Conservation (phyloP, 768 basidiomycete species). For the Russula sp. region DNA sequence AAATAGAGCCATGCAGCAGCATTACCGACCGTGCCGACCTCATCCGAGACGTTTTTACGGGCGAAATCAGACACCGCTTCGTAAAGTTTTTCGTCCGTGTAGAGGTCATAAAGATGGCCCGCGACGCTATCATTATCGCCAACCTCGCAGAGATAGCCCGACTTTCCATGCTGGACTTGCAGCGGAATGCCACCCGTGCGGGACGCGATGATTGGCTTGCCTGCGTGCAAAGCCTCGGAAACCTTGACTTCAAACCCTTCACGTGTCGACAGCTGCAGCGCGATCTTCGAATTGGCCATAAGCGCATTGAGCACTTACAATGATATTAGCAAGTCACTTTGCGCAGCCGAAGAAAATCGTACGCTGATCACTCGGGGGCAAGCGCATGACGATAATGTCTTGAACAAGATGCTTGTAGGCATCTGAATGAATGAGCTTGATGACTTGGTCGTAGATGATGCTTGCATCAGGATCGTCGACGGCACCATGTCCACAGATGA, state of each 20-base stretch:
- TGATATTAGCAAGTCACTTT: not conserved
- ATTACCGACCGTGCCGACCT: constrained; percentile 80
- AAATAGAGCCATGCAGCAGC: constrained; percentile 59
- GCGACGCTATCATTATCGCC: constrained; percentile 75
- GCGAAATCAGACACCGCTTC: constrained; percentile 40
- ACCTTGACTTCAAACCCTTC: constrained; percentile 99
- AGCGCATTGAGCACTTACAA: constrained; percentile 74
- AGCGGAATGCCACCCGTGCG: constrained; percentile 91
- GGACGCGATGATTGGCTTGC: constrained; percentile 78
- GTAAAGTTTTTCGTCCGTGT: constrained; percentile 63
- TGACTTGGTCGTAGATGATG: constrained; percentile 79
- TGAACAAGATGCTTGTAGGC: constrained; percentile 36
- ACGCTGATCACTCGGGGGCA: constrained; percentile 83
- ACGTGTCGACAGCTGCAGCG: constrained; percentile 83
- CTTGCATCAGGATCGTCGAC: constrained; percentile 95
- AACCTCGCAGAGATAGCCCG: constrained; percentile 74
- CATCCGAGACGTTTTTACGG: constrained; percentile 71
- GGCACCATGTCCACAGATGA: constrained; percentile 85
- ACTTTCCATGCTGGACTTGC: constrained; percentile 82
- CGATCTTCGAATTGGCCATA: constrained; percentile 84
- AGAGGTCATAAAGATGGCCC: constrained; percentile 65
- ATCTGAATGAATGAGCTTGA: constrained; percentile 42
- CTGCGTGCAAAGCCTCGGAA: constrained; percentile 88
- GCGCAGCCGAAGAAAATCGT: constrained; percentile 26
- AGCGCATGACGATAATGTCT: constrained; percentile 40